Evolutionary conservation across 306 rosid species (phyloP).

Genomic region (Canavalia ensiformis): DNA sequence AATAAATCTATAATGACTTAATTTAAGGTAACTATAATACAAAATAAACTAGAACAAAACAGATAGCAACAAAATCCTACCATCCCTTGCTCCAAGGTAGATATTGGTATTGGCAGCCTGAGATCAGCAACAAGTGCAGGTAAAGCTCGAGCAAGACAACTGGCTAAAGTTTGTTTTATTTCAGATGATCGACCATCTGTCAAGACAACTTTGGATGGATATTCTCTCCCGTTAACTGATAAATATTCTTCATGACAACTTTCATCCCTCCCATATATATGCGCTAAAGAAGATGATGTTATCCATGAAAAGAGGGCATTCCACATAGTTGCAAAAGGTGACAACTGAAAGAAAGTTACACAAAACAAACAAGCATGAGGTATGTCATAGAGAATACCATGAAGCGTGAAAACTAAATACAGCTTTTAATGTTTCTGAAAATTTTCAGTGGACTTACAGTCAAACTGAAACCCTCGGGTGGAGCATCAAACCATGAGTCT

Average conservation of each 20-base stretch:
- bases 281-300: constrained; percentile 83
- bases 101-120: constrained; percentile 73
- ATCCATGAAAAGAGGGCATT: constrained; percentile 84
- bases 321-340: constrained; percentile 93
- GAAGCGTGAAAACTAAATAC: constrained; percentile 32
- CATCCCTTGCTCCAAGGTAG: constrained; percentile 90
- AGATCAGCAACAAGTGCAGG: constrained; percentile 81
- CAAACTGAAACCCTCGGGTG: constrained; percentile 87
- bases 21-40: constrained; percentile 9
- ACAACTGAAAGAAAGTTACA: constrained; percentile 63
- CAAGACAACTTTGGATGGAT: constrained; percentile 71
- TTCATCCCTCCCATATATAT: constrained; percentile 88
- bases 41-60: constrained; percentile 32
- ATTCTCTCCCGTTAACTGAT: constrained; percentile 74
- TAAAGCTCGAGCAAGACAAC: constrained; percentile 86
- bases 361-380: constrained; percentile 7
- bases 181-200: constrained; percentile 89
- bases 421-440: constrained; percentile 19
- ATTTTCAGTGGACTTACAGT: constrained; percentile 57
- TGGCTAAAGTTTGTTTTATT: constrained; percentile 85
- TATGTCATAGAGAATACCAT: constrained; percentile 17
- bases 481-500: constrained; percentile 84
- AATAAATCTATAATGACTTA: constrained; percentile 31
- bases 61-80: constrained; percentile 58
- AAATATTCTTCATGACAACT: constrained; percentile 79